Evolutionary conservation across 2,329 filamentous ascomycete genomes (phyloP).

Genomic region (Talaromyces pinophilus): DNA sequence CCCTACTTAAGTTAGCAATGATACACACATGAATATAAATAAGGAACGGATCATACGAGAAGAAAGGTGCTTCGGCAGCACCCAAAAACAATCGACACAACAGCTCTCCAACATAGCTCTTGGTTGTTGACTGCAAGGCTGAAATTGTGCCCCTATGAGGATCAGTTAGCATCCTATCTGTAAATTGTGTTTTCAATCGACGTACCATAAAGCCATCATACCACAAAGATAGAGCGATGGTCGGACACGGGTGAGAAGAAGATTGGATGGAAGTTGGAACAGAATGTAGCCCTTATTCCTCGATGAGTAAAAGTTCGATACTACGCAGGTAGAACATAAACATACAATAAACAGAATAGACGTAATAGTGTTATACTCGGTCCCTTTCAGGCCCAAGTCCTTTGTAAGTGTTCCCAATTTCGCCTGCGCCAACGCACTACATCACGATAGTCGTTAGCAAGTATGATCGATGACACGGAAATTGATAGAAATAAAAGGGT

Average conservation of each 20-base stretch:
- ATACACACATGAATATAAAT: neutral
- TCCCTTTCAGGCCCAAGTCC: neutral
- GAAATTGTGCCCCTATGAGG: neutral
- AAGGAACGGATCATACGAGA: neutral
- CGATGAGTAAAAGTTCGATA: neutral
- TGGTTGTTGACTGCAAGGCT: neutral
- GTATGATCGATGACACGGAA: neutral
- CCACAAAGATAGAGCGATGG: neutral
- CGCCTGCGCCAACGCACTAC: neutral
- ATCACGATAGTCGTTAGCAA: neutral
- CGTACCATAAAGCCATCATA: neutral
- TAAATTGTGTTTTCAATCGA: neutral
- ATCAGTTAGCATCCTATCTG: neutral
- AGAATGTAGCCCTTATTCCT: neutral
- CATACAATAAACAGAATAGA: neutral
- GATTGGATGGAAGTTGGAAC: neutral
- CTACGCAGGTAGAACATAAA: neutral
- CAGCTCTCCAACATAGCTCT: neutral
- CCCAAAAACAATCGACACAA: neutral
- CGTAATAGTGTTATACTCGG: neutral
- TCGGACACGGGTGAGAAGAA: neutral
- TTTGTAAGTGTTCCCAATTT: neutral
- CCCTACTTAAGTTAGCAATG: neutral
- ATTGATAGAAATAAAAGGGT: neutral
- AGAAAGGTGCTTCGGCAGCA: neutral